phyloP scores from a whole-genome alignment of 2,329 filamentous ascomycete species.

The Leptographium lundbergii region DNA sequence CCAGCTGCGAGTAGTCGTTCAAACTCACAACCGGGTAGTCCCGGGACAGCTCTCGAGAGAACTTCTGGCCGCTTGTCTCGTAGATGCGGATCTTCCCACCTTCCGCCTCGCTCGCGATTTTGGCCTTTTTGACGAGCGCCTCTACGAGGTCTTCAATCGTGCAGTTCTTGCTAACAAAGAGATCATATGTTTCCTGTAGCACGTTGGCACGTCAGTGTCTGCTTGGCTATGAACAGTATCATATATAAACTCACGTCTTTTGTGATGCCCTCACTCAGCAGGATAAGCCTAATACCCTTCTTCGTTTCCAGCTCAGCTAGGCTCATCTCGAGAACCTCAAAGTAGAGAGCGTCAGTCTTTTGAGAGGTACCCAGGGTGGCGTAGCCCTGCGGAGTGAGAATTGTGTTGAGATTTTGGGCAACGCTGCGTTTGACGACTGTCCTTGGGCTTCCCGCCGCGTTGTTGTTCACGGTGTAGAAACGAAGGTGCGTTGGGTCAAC shows the following conservation, averaged over 20 bases:
- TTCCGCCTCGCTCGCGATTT: conserved; percentile 59
- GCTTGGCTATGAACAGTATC: too few relatives aligned
- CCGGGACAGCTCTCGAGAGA: conserved; percentile 62
- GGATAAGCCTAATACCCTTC: conserved; percentile 71
- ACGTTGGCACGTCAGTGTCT: conserved; percentile 12
- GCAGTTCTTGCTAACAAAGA: conserved; percentile 81
- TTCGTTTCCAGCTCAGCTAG: conserved; percentile 87
- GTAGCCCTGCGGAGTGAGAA: conserved; percentile 64
- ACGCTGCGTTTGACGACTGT: conserved; percentile 59
- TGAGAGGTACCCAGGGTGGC: conserved; percentile 59
- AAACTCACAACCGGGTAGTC: conserved; percentile 67
- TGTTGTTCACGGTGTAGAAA: conserved; percentile 72
- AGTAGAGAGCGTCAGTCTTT: conserved; percentile 69
- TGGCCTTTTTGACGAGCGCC: conserved; percentile 66
- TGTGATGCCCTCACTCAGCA: conserved; percentile 77
- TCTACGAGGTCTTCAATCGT: conserved; percentile 66
- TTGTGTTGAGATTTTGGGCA: conserved; percentile 61
- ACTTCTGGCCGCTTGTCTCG: conserved; percentile 70
- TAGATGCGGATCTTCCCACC: conserved; percentile 65
- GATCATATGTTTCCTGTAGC: conserved; percentile 57
- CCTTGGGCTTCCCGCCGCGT: conserved; percentile 63
- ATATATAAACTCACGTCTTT: conserved; percentile 56
- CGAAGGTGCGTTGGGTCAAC: conserved; percentile 78
- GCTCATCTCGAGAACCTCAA: conserved; percentile 89
- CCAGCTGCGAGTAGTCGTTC: conserved; percentile 73